Base-by-base conservation (phyloP, 2,329 filamentous ascomycete species). In the Pseudogymnoascus sp. region DNA sequence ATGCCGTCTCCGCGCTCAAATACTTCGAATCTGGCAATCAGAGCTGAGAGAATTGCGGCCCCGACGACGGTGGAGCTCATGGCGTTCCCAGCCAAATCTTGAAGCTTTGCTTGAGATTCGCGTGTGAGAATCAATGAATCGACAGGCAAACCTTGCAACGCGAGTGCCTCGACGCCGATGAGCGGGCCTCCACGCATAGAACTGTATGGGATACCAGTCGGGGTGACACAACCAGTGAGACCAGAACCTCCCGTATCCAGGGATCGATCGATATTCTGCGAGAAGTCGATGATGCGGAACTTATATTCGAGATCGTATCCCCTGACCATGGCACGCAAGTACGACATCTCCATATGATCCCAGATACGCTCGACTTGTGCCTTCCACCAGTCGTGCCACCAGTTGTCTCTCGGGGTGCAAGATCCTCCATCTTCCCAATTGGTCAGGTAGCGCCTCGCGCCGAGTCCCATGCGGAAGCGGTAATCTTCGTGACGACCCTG, bases 41-140 rank as follows among this genome's bases (percentile, higher is more conserved):
- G 71, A 0, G 83, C 79, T 1, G 83, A 76, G 1, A 90, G 67
- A 1, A 89, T 78, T 0, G 82, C 81, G 1, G 81, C 77, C 2
- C 85, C 87, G 8, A 91, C 83, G 0, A 91, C 86, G 0, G 89
- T 88, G 0, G 83, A 84, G 1, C 82, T 85, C 89, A 93, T 93
- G 0, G 89, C 89, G 70, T 94, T 93, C 0, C 89, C 89, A 1
- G 87, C 88, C 2, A 93, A 75, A 65, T 91, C 83, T 64, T 86
- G 83, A 2, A 90, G 75, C 15, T 91, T 76, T 1, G 74, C 71
- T 53, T 85, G 77, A 0, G 78, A 81, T 66, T 92, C 85, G 7
- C 80, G 79, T 0, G 82, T 85, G n/a, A 91, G 77, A 0, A 84
- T 75, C 9, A 92, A 75, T 57, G 80, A 78, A 60, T 84, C 74